Evolutionary conservation across 2,329 filamentous ascomycete genomes (phyloP).

Genomic region (Aspergillus sp.): DNA sequence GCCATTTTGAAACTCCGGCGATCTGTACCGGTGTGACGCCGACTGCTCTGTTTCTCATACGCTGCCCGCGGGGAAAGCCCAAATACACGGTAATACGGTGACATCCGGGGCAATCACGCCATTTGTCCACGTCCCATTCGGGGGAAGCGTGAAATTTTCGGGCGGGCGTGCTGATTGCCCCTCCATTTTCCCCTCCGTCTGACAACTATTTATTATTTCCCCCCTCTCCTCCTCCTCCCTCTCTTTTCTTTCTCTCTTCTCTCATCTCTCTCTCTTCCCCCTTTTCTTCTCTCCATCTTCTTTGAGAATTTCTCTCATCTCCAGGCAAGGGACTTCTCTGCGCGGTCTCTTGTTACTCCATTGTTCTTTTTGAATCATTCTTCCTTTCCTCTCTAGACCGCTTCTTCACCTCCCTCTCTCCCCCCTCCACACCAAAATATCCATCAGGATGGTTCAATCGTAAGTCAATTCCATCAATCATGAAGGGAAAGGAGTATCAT

Average conservation of each 20-base stretch:
- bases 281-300: slow-evolving; percentile 22
- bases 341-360: neutral
- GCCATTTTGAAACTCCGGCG: no score
- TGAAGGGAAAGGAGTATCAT: neutral
- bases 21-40: no score
- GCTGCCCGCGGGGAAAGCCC: no score
- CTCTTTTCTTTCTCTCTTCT: slow-evolving; percentile 7
- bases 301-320: neutral
- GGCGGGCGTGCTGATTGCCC: slow-evolving; percentile 1
- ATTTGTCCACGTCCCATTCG: neutral
- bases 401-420: slow-evolving; percentile 14
- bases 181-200: slow-evolving; percentile 10
- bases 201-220: slow-evolving; percentile 1
- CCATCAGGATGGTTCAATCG: slow-evolving; percentile 59
- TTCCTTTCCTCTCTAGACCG: slow-evolving; percentile 18
- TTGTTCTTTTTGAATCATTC: slow-evolving; percentile 6
- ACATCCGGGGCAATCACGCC: slow-evolving; percentile 4
- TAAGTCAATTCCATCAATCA: slow-evolving; percentile 34
- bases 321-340: neutral
- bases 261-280: slow-evolving; percentile 10
- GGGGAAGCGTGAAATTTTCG: neutral
- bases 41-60: no score
- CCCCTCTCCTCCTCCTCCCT: slow-evolving; percentile 13
- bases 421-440: slow-evolving; percentile 21
- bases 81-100: neutral